Evolutionary conservation across 495 filamentous ascomycete species (phyloP).

Genomic region (Aspergillus cavernicola): DNA sequence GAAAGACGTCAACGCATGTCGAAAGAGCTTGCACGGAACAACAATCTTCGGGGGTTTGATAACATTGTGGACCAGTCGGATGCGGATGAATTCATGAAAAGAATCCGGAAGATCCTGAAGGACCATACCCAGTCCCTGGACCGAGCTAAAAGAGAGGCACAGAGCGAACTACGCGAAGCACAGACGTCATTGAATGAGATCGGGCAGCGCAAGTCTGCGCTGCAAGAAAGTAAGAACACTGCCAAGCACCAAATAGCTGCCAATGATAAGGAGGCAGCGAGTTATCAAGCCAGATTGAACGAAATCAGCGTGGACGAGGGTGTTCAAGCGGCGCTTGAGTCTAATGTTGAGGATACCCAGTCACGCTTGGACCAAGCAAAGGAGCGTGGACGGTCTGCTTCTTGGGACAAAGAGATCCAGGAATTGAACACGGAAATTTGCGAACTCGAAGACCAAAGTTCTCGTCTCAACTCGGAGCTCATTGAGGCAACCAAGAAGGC

Average conservation of each 20-base stretch:
- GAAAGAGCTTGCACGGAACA: conserved; percentile 69
- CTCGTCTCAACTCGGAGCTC: conserved; percentile 68
- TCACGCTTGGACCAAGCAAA: conserved; percentile 58
- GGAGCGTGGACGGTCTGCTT: conserved; percentile 52
- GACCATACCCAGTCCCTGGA: conserved; percentile 79
- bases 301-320: conserved; percentile 80
- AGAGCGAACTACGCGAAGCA: conserved; percentile 63
- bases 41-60: conserved; percentile 82
- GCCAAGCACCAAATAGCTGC: conserved; percentile 63
- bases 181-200: conserved; percentile 65
- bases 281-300: conserved; percentile 62
- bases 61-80: conserved; percentile 68
- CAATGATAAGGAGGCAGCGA: conserved; percentile 62
- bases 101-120: conserved; percentile 64
- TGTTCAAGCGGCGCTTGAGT: conserved; percentile 66
- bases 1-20: conserved; percentile 65
- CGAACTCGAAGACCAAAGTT: conserved; percentile 62
- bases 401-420: conserved; percentile 67
- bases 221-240: conserved; percentile 65
- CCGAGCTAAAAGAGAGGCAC: conserved; percentile 64
- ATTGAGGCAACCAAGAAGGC: conserved; percentile 75
- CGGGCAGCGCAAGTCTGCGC: conserved; percentile 59
- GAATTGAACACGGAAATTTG: conserved; percentile 59
- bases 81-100: conserved; percentile 72
- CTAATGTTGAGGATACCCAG: conserved; percentile 66